A percentile compares a stretch with the other conserved stretches of the same genome.
Conservation (phyloP, 345 rosid species). For the Cochlearia excelsa region DNA sequence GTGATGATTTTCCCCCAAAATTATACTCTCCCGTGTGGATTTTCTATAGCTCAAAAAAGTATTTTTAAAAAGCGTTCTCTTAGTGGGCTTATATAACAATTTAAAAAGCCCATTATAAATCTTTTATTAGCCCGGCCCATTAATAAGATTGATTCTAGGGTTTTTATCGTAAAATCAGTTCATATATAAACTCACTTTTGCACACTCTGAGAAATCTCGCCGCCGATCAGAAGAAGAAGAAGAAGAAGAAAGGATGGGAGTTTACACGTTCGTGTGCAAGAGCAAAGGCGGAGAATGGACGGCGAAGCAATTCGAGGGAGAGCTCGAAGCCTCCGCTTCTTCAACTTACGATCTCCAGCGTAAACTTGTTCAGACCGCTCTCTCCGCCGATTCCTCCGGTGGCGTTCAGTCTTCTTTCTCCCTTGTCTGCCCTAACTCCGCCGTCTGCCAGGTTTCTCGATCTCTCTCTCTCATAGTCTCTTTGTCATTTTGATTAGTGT, state of each 20-base stretch:
- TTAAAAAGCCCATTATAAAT: background rate
- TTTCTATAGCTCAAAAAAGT: too few species aligned
- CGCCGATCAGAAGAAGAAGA: slow-evolving; percentile 5
- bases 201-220: background rate
- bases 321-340: slow-evolving; percentile 65
- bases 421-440: slow-evolving; percentile 63
- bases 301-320: slow-evolving; percentile 73
- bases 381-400: slow-evolving; percentile 60
- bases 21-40: too few species aligned
- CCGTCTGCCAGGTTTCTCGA: slow-evolving; percentile 61
- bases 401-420: slow-evolving; percentile 86
- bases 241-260: slow-evolving; percentile 47
- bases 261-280: slow-evolving; percentile 67
- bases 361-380: slow-evolving; percentile 70
- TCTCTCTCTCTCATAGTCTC: background rate
- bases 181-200: too few species aligned
- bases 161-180: too few species aligned
- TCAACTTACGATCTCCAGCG: slow-evolving; percentile 65
- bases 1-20: slow-evolving; percentile 36
- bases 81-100: background rate
- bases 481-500: too few species aligned
- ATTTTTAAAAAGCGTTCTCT: background rate
- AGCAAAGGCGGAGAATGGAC: slow-evolving; percentile 60
- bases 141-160: too few species aligned
- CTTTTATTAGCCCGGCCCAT: background rate